phyloP scores from a whole-genome alignment of 2,329 filamentous ascomycete genomes.

The Nectriaceae sp. region DNA sequence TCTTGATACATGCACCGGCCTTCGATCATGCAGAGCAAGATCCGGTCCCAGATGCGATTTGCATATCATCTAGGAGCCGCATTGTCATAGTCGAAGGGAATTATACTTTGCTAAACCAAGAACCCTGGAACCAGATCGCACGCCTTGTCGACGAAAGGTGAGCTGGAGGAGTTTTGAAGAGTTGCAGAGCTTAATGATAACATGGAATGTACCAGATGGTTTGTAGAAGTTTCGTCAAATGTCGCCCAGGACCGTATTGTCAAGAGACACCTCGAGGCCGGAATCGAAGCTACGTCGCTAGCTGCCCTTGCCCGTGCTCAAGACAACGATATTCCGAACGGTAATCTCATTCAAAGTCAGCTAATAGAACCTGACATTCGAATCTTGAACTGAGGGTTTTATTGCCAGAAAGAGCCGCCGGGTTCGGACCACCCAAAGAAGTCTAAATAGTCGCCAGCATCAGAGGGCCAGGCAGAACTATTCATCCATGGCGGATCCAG shows the following conservation, averaged over 20 bases:
- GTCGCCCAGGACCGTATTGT: constrained; percentile 26
- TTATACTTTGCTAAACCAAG: constrained; percentile 47
- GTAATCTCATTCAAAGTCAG: constrained; percentile 25
- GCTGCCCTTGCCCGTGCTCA: constrained; percentile 24
- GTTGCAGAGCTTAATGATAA: too few species aligned
- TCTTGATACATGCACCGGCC: constrained; percentile 36
- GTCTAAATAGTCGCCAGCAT: constrained; percentile 20
- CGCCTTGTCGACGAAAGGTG: constrained; percentile 45
- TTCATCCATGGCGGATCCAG: constrained; percentile 27
- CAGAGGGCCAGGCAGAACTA: constrained; percentile 25
- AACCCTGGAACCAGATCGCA: constrained; percentile 47
- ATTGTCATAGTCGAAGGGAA: constrained; percentile 55
- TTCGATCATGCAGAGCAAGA: constrained; percentile 36
- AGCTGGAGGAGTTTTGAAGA: too few species aligned
- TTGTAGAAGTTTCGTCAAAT: constrained; percentile 27
- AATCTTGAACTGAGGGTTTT: constrained; percentile 23
- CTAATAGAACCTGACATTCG: constrained; percentile 25
- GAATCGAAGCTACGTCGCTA: constrained; percentile 28
- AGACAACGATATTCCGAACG: constrained; percentile 33
- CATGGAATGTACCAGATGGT: too few species aligned
- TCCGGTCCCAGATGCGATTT: constrained; percentile 4
- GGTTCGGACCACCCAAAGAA: constrained; percentile 24
- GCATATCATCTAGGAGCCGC: constrained; percentile 40
- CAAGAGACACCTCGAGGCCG: constrained; percentile 26
- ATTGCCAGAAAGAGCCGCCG: not conserved